Evolutionary conservation across 805 yeast species (phyloP), one percentile per base, ranked within the genome.

Genomic region (Yamadazyma sp.): DNA sequence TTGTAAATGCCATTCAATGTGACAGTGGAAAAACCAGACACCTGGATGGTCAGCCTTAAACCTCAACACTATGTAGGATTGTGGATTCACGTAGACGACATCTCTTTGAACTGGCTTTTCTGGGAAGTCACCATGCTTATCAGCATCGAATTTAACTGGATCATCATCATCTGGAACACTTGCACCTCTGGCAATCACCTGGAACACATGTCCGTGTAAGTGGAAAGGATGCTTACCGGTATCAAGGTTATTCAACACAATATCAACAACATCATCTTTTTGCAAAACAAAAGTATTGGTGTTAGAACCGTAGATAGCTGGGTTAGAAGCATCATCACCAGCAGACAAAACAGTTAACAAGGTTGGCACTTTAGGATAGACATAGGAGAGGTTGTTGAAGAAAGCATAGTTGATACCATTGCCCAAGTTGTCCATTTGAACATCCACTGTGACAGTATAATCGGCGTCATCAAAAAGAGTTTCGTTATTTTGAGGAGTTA

Each of bases 1-100:
- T 49, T 79, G 82, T 57, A 84, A 73, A 62, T 84, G 95, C 83
- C 89, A 84, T 53, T 84, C 91, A 38, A 84, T 77, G 55, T 86
- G 95, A 62, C 97, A 89, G 58, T 89, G 97, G 80, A 89, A 84
- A 44, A 84, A 77, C 96, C 96, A 90, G 17, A 88, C 81, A 40
- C 97, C 97, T 3, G 96, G 96, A 53, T 90, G 89, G 52, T 84
- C 78, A 9, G 96, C 88, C 50, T 67, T 73, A 59, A 87, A 87
- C 48, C 96, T 69, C 21, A 80, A 54, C 12, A 82, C 89, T 35
- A 80, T 59, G 56, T 79, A 75, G 2, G 90, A 86, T 49, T 81
- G 79, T 22, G 83, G 77, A 35, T 78, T 75, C 12, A 87, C 78
- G 47, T 73, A 67, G 14, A 78, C 78, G 0, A 91, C 83, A 54